Conservation (phyloP, 2,329 filamentous ascomycete species). For the Aspergillus sp. region DNA sequence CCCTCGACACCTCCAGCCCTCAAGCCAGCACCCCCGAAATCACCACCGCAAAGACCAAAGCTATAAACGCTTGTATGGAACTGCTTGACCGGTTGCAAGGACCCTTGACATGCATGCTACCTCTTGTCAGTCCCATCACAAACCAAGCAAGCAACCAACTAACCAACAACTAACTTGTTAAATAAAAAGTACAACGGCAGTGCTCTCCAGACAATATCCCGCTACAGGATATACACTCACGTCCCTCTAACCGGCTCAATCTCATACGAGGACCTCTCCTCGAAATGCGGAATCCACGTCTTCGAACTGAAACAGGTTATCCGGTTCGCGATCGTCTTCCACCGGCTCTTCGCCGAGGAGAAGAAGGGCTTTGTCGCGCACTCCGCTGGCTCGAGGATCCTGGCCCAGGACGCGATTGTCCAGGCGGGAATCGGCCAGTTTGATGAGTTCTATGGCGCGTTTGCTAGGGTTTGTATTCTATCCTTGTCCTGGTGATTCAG, state of each 20-base stretch:
- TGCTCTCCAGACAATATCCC: not conserved
- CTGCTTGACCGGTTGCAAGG: no score
- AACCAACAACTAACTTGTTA: no score
- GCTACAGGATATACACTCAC: not conserved
- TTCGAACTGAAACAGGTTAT: not conserved
- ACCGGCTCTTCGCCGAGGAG: not conserved
- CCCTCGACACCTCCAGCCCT: no score
- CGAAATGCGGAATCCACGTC: not conserved
- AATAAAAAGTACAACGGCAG: no score
- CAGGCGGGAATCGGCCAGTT: not conserved
- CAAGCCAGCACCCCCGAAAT: no score
- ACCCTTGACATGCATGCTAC: no score
- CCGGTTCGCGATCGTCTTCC: not conserved
- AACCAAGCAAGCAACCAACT: fast-evolving
- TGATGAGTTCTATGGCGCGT: no score
- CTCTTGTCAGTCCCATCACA: no score
- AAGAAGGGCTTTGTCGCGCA: not conserved
- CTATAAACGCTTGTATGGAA: no score
- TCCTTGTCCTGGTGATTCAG: not conserved
- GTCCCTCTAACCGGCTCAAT: not conserved
- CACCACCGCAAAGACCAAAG: no score
- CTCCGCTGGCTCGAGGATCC: not conserved
- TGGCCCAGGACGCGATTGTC: not conserved
- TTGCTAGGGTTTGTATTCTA: not conserved
- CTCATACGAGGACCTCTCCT: not conserved